Evolutionary conservation across 257 asterid species (phyloP), one percentile per base, ranked within the genome.

Genomic region (Plantago elongata): DNA sequence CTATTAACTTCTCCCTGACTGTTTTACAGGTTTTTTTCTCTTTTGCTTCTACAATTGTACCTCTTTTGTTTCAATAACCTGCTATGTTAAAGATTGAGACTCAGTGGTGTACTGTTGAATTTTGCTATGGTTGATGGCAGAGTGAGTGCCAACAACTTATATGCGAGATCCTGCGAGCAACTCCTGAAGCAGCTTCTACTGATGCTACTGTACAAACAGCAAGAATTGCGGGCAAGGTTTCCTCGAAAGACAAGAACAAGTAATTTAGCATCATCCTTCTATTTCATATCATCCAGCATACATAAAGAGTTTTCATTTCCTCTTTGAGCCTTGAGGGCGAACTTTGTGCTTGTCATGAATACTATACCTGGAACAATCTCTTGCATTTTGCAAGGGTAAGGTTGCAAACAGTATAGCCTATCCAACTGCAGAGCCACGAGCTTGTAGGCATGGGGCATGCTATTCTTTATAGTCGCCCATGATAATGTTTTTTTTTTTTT

Each of bases 161-260:
- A 76, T 89, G 99, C 69, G 99, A 93, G 86, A 82, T 93, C 83
- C 82, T 93, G 68, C 94, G 99, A 70, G 97, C 99, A 45, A 93
- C 99, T 74, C 99, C 99, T 66, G 99, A 93, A 70, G 97, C 99
- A 77, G 90, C 99, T n/a, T 87, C 99, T 60, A 95, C 99, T 63
- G 99, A 93, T 82, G 96, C 96, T 45, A 89, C 94, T 57, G 97
- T 82, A 70, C 99, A 93, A 74, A 87, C 99, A 51, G 97, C 97
- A 71, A 85, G 99, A 72, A 89, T 85, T 57, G 95, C 97, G 54
- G 84, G 76, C 92, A 89, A 93, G 79, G 81, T 47, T 66, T 91
- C 96, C 60, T 79, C 97, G 46, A 89, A 87, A 78, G 97, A 87
- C 68, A 93, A 87, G 82, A 93, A 96, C 83, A 82, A 81, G 96